Percentiles rank a stretch among this genome's conserved stretches.
Evolutionary conservation across 129 eudicot genomes (phyloP).

Genomic region (Pseudognaphalium luteoalbum): DNA sequence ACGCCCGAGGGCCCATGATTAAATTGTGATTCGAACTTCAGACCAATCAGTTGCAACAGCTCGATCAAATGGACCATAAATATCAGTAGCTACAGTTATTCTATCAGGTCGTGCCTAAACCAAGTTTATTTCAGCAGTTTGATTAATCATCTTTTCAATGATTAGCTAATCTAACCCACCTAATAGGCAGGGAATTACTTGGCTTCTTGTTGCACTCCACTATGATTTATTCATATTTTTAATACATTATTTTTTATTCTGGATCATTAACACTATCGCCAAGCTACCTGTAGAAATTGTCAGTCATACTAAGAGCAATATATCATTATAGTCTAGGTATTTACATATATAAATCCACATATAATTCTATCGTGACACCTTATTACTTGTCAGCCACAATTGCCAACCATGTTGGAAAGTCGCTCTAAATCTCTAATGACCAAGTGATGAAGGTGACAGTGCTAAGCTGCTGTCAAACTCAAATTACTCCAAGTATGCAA

Average conservation of each 20-base stretch:
- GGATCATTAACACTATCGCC: background rate
- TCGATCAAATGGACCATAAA: background rate
- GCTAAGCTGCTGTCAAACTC: too few relatives aligned
- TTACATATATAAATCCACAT: background rate
- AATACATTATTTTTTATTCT: background rate
- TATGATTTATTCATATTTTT: constrained; percentile 2
- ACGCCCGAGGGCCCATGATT: background rate
- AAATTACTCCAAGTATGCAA: background rate
- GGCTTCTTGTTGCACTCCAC: constrained; percentile 1
- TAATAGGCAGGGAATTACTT: background rate
- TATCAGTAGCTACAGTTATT: constrained; percentile 8
- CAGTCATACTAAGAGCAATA: background rate
- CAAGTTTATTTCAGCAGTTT: constrained; percentile 13
- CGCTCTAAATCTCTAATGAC: too few relatives aligned
- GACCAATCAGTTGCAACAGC: constrained; percentile 19
- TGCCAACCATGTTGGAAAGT: too few relatives aligned
- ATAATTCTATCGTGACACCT: too few relatives aligned
- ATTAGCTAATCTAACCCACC: background rate
- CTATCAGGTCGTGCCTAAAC: background rate
- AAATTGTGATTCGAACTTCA: background rate
- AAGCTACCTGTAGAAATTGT: background rate
- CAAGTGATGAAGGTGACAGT: too few relatives aligned
- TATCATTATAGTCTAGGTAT: background rate
- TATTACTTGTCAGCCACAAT: too few relatives aligned
- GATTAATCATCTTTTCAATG: background rate